Conservation (phyloP, 2,329 filamentous ascomycete species). For the Hymenoscyphus albidus region DNA sequence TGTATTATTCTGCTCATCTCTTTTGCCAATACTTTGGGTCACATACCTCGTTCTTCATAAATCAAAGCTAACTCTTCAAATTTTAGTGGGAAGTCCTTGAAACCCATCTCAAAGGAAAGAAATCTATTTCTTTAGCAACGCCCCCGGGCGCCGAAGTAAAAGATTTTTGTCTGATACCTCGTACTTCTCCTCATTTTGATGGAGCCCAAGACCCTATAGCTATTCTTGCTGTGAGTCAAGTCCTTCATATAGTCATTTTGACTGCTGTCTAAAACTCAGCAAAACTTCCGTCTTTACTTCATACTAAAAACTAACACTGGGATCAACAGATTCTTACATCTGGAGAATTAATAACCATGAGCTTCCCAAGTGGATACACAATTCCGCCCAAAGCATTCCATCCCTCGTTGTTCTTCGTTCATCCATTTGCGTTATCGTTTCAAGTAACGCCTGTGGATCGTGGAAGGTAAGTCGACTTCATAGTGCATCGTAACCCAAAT, state of each 20-base stretch:
- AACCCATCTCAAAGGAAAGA: slow-evolving; percentile 75
- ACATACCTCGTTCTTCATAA: neutral
- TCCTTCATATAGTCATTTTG: neutral
- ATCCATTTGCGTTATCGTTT: slow-evolving; percentile 78
- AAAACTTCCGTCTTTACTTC: neutral
- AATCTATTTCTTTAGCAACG: slow-evolving; percentile 66
- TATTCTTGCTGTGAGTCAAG: slow-evolving; percentile 51
- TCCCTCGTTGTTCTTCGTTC: slow-evolving; percentile 79
- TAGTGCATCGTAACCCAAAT: neutral
- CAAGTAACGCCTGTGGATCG: slow-evolving; percentile 72
- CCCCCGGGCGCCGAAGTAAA: slow-evolving; percentile 73
- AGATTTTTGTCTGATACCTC: slow-evolving; percentile 80
- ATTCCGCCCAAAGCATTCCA: slow-evolving; percentile 91
- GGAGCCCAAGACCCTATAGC: slow-evolving; percentile 90
- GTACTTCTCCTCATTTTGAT: slow-evolving; percentile 76
- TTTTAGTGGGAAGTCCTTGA: slow-evolving; percentile 69
- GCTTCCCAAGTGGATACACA: slow-evolving; percentile 86
- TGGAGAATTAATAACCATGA: slow-evolving; percentile 84
- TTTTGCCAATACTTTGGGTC: neutral
- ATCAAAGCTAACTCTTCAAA: neutral
- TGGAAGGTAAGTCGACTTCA: slow-evolving; percentile 38
- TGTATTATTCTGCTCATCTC: neutral
- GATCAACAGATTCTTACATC: slow-evolving; percentile 60
- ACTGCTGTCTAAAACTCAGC: neutral
- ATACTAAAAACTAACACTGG: neutral